These are phyloP conservation scores for Eragrostis curvula DNA, from an alignment of 176 grass and related monocot genomes.

Conservation along the genomic window DNA sequence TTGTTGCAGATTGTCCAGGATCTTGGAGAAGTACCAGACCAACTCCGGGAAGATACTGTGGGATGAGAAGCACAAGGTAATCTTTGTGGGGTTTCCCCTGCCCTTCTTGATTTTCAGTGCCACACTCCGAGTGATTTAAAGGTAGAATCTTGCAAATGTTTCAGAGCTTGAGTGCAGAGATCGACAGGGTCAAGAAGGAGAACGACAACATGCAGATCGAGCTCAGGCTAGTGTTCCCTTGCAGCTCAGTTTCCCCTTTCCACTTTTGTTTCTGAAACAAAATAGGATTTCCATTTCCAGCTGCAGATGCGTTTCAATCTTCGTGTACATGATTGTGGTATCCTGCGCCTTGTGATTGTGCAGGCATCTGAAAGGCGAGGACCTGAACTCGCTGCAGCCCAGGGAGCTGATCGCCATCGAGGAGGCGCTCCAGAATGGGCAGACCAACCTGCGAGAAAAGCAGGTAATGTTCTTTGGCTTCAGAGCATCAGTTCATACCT, in stretches of 20 bases:
- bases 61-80: conserved; percentile 95
- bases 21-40: conserved; percentile 96
- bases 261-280: background rate
- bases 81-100: background rate
- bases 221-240: conserved; percentile 65
- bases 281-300: background rate
- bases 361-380: conserved; percentile 93
- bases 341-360: background rate
- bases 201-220: conserved; percentile 99
- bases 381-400: conserved; percentile 87
- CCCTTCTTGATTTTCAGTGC: background rate
- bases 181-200: conserved; percentile 92
- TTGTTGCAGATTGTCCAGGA: conserved; percentile 63
- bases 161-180: conserved; percentile 88
- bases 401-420: conserved; percentile 89
- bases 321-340: background rate
- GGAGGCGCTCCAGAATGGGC: conserved; percentile 71
- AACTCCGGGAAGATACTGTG: conserved; percentile 94
- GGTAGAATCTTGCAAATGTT: background rate
- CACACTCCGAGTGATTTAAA: background rate
- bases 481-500: background rate
- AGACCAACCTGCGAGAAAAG: conserved; percentile 67
- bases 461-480: conserved; percentile 48
- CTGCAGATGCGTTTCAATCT: background rate
- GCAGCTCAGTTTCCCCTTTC: background rate